Base-by-base conservation (phyloP, 176 grass and related monocot species). In the Rhynchospora pubera region DNA sequence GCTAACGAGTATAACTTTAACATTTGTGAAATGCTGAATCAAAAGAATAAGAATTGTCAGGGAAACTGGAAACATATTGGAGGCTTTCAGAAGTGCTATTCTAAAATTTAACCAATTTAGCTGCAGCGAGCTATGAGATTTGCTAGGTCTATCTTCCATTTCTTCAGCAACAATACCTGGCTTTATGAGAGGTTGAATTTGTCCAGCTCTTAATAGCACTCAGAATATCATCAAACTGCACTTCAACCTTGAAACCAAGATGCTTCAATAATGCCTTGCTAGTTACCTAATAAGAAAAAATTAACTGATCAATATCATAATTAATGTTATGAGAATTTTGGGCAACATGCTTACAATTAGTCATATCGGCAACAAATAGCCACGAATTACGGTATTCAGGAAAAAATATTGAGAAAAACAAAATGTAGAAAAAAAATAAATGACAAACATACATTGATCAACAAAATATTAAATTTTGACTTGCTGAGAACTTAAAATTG, bases 1-100 rank as follows among this genome's bases (percentile, higher is more conserved):
- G 80, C 80, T 68, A 39, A 26, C 21, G 73, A 24, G 74, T 84
- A 88, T 8, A 88, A 79, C 18, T 80, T 84, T 10, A 71, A 88
- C 86, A 88, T 88, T 88, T 88, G 82, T 57, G 18, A 58, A 14
- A 68, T 68, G 75, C 86, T 88, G 74, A 48, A 80, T 68, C 64
- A 79, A 65, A 67, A 83, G 32, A 67, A 84, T 21, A 71, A 64
- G 44, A 75, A 39, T 6, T n/a, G 46, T 57, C 50, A 59, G 76
- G n/a, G n/a, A n/a, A n/a, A n/a, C n/a, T n/a, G 14, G 77, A 80
- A 64, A 55, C 44, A 82, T 68, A 82, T 64, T 67, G 46, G 45
- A 46, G 32, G 22, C 12, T 62, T 67, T 4, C 13, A 32, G 1
- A 66, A 64, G 9, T 68, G 30, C 34, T 50, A 82, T 18, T 78